Percentiles rank a stretch among this genome's conserved stretches.
Conservation (phyloP, 257 asterid species). For the Schizonepeta tenuifolia region DNA sequence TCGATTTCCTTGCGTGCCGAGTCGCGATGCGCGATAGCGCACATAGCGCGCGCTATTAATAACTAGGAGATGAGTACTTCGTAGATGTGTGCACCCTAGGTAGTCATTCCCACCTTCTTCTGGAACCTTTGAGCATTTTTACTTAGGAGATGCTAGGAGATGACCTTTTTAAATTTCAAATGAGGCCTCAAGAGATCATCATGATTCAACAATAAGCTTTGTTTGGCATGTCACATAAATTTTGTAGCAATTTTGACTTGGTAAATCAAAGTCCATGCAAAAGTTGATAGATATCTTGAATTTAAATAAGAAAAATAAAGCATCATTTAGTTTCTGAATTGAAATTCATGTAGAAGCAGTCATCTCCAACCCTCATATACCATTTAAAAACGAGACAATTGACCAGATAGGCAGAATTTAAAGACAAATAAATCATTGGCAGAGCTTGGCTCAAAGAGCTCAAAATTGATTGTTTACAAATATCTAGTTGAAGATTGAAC, state of each 20-base stretch:
- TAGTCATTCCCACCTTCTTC: background rate
- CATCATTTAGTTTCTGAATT: conserved; percentile 1
- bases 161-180: background rate
- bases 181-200: background rate
- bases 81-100: no score
- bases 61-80: no score
- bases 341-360: conserved; percentile 14
- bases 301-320: background rate
- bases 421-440: conserved; percentile 10
- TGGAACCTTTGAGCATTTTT: background rate
- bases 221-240: background rate
- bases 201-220: conserved; percentile 2
- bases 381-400: conserved; percentile 5
- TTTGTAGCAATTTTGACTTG: background rate
- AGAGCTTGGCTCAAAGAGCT: conserved; percentile 8
- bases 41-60: no score
- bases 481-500: background rate
- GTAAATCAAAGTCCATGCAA: background rate
- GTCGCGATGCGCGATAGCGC: no score
- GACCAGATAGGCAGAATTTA: conserved; percentile 1
- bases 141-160: no score
- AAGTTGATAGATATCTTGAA: background rate
- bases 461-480: background rate
- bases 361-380: background rate
- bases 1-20: no score